Conservation (phyloP, 768 basidiomycete genomes). For the Nevesoporus exiguus region DNA sequence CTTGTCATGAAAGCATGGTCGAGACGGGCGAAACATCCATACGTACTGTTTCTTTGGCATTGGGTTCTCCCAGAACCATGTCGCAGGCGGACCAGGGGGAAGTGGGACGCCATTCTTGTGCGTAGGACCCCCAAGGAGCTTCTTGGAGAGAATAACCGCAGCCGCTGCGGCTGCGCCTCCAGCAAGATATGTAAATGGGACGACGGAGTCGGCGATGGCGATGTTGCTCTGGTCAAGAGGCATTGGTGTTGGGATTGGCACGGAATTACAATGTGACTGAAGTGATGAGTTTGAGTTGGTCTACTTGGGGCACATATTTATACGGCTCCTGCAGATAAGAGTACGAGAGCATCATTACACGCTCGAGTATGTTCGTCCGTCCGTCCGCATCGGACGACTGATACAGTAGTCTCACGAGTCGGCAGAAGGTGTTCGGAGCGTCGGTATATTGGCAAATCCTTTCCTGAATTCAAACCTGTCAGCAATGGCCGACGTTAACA, state of each 20-base stretch:
- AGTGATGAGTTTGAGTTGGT: too few relatives aligned
- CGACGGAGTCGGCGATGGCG: not conserved
- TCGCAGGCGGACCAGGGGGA: conserved; percentile 26
- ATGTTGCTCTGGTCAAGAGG: not conserved
- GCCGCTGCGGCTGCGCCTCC: not conserved
- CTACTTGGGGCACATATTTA: not conserved
- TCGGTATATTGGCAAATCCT: too few relatives aligned
- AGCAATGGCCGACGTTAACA: too few relatives aligned
- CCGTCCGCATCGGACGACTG: not conserved
- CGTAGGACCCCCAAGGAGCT: not conserved
- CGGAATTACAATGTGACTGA: not conserved
- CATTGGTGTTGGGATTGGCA: too few relatives aligned
- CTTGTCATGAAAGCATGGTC: not conserved
- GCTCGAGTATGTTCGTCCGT: not conserved
- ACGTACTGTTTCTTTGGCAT: too few relatives aligned
- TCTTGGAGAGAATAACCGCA: not conserved
- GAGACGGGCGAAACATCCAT: too few relatives aligned
- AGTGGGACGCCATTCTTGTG: conserved; percentile 13
- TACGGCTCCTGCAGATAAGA: not conserved
- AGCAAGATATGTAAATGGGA: not conserved
- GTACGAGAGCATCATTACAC: not conserved
- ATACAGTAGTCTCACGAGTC: too few relatives aligned
- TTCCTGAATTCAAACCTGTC: too few relatives aligned
- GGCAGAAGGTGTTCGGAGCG: too few relatives aligned
- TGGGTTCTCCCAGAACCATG: conserved; percentile 23